Conservation (phyloP, 2,329 filamentous ascomycete genomes). For the Colletotrichum australisinense region DNA sequence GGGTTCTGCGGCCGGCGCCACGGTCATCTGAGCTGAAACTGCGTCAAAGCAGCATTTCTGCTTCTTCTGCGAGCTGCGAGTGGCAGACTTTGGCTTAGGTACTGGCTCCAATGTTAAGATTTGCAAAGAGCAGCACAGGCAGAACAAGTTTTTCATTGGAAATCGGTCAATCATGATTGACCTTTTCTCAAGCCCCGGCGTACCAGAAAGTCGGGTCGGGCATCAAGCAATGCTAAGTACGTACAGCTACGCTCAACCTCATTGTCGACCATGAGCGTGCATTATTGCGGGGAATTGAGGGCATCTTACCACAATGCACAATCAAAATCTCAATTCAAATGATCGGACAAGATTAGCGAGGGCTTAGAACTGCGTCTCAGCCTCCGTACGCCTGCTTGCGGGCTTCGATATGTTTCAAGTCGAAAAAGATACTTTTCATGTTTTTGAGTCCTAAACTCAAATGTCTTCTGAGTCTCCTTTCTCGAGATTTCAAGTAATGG, state of each 20-base stretch:
- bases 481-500: too few species aligned
- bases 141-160: neutral
- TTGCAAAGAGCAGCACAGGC: neutral
- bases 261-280: neutral
- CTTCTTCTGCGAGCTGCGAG: neutral
- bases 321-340: neutral
- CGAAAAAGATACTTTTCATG: neutral
- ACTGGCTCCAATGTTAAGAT: neutral
- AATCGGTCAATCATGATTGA: neutral
- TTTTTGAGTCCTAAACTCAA: neutral
- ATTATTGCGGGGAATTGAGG: neutral
- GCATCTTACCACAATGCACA: neutral
- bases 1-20: neutral
- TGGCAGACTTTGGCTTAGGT: neutral
- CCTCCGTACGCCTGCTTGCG: neutral
- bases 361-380: neutral
- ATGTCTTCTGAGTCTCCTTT: neutral
- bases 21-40: constrained; percentile 1
- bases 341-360: neutral
- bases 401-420: neutral
- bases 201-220: neutral
- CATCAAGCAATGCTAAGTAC: neutral
- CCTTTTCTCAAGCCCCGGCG: neutral
- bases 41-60: constrained; percentile 9
- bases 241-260: neutral